Conservation (phyloP, 225 moss, liverwort and hornwort genomes). For the Bryum argenteum region DNA sequence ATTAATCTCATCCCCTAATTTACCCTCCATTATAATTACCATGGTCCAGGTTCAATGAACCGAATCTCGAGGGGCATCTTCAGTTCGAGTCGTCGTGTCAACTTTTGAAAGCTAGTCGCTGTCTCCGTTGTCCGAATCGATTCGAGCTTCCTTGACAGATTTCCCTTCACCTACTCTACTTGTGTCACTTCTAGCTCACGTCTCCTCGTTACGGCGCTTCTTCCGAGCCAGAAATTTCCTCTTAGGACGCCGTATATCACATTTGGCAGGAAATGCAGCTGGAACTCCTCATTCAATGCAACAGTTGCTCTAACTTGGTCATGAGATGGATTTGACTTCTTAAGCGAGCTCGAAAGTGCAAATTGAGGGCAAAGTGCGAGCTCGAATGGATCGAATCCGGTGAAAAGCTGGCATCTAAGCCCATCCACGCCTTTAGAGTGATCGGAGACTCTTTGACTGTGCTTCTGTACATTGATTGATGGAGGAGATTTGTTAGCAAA, state of each 20-base stretch:
- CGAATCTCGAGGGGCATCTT: no score
- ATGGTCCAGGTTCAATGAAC: no score
- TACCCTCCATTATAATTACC: no score
- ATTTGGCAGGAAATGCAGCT: neutral
- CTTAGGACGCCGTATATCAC: neutral
- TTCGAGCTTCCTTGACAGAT: no score
- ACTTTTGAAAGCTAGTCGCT: no score
- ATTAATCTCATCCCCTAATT: no score
- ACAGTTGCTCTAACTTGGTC: neutral
- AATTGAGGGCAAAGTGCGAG: constrained; percentile 3
- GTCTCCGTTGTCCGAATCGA: no score
- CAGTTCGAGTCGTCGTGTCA: no score
- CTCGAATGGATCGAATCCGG: neutral
- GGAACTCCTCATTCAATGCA: neutral
- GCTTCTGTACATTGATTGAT: no score
- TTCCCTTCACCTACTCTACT: neutral
- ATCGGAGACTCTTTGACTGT: neutral
- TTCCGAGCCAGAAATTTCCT: neutral
- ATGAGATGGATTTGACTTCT: neutral
- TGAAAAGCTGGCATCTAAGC: neutral
- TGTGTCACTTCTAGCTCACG: neutral
- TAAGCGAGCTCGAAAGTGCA: neutral
- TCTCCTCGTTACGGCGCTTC: no score
- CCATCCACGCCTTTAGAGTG: neutral
- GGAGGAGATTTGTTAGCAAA: no score